These are phyloP conservation scores for Coprinellus micaceus DNA, from an alignment of 768 basidiomycete genomes.

Conservation along the genomic window DNA sequence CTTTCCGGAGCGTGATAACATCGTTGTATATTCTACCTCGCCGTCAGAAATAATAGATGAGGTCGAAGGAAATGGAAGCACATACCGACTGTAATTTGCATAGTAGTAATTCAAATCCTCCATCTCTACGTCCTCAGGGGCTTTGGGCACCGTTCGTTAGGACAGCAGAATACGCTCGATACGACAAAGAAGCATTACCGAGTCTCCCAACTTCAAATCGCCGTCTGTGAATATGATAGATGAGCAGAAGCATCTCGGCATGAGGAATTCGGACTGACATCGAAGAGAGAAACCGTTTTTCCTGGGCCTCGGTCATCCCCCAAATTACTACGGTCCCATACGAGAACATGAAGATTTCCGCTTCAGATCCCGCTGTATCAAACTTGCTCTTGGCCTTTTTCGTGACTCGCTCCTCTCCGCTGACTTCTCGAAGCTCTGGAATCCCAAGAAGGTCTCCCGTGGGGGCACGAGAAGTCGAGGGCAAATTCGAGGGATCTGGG, in stretches of 20 bases:
- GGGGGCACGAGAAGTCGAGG: constrained; percentile 26
- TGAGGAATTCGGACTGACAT: constrained; percentile 53
- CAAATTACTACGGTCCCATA: constrained; percentile 96
- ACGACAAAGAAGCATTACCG: constrained; percentile 35
- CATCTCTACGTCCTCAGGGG: constrained; percentile 88
- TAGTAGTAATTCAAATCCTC: constrained; percentile 97
- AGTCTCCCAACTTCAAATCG: constrained; percentile 92
- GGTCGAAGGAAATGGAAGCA: constrained; percentile 9
- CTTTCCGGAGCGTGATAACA: constrained; percentile 90
- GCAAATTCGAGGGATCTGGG: constrained; percentile 20
- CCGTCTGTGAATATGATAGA: constrained; percentile 51
- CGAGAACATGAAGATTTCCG: constrained; percentile 90
- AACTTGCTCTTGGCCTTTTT: constrained; percentile 61
- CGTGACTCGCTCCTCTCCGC: constrained; percentile 27
- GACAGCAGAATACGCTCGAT: constrained; percentile 3
- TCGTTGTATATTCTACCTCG: constrained; percentile 85
- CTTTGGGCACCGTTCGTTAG: constrained; percentile 34
- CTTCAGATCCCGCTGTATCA: constrained; percentile 60
- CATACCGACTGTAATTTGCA: constrained; percentile 90
- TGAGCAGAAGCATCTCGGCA: constrained; percentile 12
- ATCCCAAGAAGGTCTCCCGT: constrained; percentile 78
- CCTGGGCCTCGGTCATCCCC: constrained; percentile 95
- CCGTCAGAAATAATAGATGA: constrained; percentile 4
- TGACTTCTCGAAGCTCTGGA: constrained; percentile 54
- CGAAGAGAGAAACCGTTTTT: constrained; percentile 84